Conservation (phyloP, 2,329 filamentous ascomycete species). For the Calonectria hawksworthii region DNA sequence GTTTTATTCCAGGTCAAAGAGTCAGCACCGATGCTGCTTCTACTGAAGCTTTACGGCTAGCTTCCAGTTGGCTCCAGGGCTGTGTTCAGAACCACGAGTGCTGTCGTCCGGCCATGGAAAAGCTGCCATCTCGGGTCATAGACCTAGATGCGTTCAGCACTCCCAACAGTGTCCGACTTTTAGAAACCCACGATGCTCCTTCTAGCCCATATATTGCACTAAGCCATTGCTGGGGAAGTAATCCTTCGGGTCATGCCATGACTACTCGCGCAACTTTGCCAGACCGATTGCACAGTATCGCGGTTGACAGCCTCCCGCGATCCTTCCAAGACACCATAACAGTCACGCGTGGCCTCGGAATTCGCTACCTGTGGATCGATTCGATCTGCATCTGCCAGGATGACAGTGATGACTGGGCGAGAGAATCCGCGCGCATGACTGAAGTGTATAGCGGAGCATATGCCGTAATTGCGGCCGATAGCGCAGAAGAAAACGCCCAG, state of each 20-base stretch:
- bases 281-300: not conserved
- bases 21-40: not conserved
- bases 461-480: conserved; percentile 18
- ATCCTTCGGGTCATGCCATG: not conserved
- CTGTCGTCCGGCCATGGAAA: not conserved
- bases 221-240: conserved; percentile 31
- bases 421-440: conserved; percentile 27
- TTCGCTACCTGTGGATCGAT: conserved; percentile 32
- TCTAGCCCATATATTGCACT: conserved; percentile 5
- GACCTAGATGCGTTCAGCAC: conserved; percentile 2
- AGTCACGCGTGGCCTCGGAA: conserved; percentile 13
- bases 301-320: not conserved
- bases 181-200: not conserved
- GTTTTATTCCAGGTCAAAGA: not conserved
- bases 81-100: conserved; percentile 2
- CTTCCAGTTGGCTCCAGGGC: not conserved
- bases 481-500: not conserved
- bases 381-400: conserved; percentile 30
- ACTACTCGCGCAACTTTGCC: conserved; percentile 16
- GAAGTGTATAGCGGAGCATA: conserved; percentile 25
- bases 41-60: accelerated
- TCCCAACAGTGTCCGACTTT: not conserved
- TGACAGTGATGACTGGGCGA: conserved; percentile 19
- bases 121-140: conserved; percentile 22
- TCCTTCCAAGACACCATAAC: conserved; percentile 29